A percentile compares a stretch with the other conserved stretches of the same genome.
phyloP scores from a whole-genome alignment of 2,329 filamentous ascomycete species.

The Esteya vermicola region DNA sequence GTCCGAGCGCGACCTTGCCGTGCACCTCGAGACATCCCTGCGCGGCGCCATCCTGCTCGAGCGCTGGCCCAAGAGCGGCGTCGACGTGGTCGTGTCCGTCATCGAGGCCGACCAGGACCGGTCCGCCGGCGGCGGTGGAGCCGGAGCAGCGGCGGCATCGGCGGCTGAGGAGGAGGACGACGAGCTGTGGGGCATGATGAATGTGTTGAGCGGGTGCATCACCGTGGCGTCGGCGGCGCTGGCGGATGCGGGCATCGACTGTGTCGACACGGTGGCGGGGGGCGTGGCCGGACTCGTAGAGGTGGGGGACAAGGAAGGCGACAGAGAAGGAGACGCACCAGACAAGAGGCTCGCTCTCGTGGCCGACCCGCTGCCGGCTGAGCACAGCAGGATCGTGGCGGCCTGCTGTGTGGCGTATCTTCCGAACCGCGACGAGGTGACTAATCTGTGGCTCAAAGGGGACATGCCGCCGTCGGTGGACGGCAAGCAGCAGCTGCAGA shows the following conservation, averaged over 20 bases:
- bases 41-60: constrained; percentile 84
- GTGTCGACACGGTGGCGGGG: constrained; percentile 76
- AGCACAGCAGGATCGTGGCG: constrained; percentile 63
- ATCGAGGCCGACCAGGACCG: constrained; percentile 83
- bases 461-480: constrained; percentile 28
- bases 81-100: constrained; percentile 89
- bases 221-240: constrained; percentile 88
- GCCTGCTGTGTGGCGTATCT: constrained; percentile 87
- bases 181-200: constrained; percentile 78
- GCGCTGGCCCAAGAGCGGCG: constrained; percentile 93
- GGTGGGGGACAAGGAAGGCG: constrained; percentile 16
- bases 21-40: constrained; percentile 82
- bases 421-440: constrained; percentile 76
- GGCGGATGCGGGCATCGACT: constrained; percentile 90
- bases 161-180: constrained; percentile 30
- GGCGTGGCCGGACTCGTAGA: constrained; percentile 72
- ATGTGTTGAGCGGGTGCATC: constrained; percentile 79
- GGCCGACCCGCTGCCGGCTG: constrained; percentile 69
- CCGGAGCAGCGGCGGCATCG: too few species aligned
- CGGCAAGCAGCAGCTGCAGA: constrained; percentile 22
- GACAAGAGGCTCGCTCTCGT: constrained; percentile 28
- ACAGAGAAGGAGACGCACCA: constrained; percentile 13
- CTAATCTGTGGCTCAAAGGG: constrained; percentile 89
- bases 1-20: constrained; percentile 75
- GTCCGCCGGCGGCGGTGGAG: too few species aligned